Conservation (phyloP, 148 eudicot species). For the Agrostemma githago region DNA sequence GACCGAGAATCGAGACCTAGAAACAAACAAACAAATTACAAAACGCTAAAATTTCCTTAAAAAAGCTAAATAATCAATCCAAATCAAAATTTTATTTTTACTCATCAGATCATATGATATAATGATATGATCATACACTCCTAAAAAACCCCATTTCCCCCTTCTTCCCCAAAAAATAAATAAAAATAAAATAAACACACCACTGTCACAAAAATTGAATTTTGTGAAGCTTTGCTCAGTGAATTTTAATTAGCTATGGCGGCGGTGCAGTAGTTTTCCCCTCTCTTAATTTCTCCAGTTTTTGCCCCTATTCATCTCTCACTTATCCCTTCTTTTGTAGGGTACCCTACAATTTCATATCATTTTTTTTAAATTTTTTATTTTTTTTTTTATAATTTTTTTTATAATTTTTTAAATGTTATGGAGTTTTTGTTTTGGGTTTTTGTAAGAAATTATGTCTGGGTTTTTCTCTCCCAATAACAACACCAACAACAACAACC, state of each 20-base stretch:
- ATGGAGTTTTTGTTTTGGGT: slow-evolving; percentile 20
- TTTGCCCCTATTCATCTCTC: neutral
- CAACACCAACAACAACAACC: neutral
- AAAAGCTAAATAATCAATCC: neutral
- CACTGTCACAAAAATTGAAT: neutral
- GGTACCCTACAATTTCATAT: slow-evolving; percentile 5
- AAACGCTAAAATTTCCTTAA: neutral
- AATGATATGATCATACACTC: slow-evolving; percentile 3
- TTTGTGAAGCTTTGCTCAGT: neutral
- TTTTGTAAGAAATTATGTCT: slow-evolving; percentile 20
- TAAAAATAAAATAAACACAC: too few relatives aligned
- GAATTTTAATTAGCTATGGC: slow-evolving; percentile 24
- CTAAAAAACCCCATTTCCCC: neutral
- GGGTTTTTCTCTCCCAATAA: slow-evolving; percentile 25
- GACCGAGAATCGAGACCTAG: neutral
- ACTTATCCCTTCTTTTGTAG: slow-evolving; percentile 1
- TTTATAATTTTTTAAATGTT: neutral
- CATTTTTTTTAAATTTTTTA: neutral
- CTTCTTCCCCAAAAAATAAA: neutral
- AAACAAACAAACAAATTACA: neutral
- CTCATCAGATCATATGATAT: neutral
- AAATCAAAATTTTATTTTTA: neutral
- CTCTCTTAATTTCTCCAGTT: slow-evolving; percentile 11
- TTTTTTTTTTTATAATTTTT: neutral
- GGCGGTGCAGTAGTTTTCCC: slow-evolving; percentile 29